Evolutionary conservation across 1,284 basidiomycete species (phyloP).

Genomic region (Pisolithus thermaeus): DNA sequence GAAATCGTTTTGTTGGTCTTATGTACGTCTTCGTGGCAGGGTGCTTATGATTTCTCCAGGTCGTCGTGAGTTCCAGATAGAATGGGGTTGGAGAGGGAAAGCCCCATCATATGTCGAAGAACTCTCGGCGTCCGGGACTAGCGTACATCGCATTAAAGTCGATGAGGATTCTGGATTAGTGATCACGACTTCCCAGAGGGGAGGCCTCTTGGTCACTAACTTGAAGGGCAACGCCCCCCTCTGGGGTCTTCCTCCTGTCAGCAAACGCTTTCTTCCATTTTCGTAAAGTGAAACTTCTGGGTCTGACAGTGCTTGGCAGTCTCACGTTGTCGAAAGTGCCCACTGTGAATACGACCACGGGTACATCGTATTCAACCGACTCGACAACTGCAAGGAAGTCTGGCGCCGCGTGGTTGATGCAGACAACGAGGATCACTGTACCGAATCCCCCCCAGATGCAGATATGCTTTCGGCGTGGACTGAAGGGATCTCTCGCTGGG

Average conservation of each 20-base stretch:
- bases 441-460: conserved; percentile 31
- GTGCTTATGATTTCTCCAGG: conserved; percentile 32
- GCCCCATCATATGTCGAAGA: conserved; percentile 34
- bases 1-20: conserved; percentile 57
- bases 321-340: conserved; percentile 49
- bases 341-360: conserved; percentile 74
- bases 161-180: conserved; percentile 54
- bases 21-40: conserved; percentile 2
- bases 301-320: conserved; percentile 29
- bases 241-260: conserved; percentile 51
- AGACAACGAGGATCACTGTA: conserved; percentile 19
- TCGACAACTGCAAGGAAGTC: conserved; percentile 54
- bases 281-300: background rate
- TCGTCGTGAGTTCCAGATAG: conserved; percentile 37
- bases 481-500: conserved; percentile 11
- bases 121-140: conserved; percentile 29
- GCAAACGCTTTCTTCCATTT: conserved; percentile 6
- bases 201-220: conserved; percentile 53
- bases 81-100: conserved; percentile 52
- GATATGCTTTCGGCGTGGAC: conserved; percentile 28
- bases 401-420: conserved; percentile 48
- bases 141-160: conserved; percentile 67
- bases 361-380: conserved; percentile 63
- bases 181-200: conserved; percentile 47
- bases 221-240: conserved; percentile 41